phyloP scores from a whole-genome alignment of 2,329 filamentous ascomycete species.

The Malbranchea cinnamomea region DNA sequence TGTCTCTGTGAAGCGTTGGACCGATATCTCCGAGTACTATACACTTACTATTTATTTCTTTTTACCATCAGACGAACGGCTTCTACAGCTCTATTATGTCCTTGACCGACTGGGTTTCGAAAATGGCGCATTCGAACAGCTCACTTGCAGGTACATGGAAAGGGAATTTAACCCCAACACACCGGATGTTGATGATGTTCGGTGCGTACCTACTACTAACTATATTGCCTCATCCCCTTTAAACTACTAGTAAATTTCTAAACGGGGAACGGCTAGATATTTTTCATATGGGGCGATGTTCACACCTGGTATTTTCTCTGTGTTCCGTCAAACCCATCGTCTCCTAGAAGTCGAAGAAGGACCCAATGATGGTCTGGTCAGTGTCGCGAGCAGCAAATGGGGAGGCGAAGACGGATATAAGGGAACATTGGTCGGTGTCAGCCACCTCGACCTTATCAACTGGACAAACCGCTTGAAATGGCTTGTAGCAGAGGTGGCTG shows the following conservation, averaged over 20 bases:
- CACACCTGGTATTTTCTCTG: conserved; percentile 39
- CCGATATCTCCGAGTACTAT: background rate
- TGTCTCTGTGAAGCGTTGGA: conserved; percentile 8
- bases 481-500: conserved; percentile 41
- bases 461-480: conserved; percentile 49
- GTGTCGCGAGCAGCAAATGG: conserved; percentile 45
- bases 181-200: conserved; percentile 38
- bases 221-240: background rate
- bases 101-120: conserved; percentile 41
- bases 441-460: conserved; percentile 50
- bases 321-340: conserved; percentile 42
- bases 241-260: conserved; percentile 5
- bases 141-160: conserved; percentile 44
- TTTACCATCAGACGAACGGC: conserved; percentile 25
- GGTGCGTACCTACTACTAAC: conserved; percentile 17
- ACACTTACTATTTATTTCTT: background rate
- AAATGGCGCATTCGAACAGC: conserved; percentile 45
- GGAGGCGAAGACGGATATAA: conserved; percentile 40
- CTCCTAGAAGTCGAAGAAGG: conserved; percentile 41
- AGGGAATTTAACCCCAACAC: conserved; percentile 45
- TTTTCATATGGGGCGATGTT: conserved; percentile 49
- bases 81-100: conserved; percentile 41
- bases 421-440: conserved; percentile 48
- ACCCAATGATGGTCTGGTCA: conserved; percentile 47
- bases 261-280: conserved; percentile 27